Conservation (phyloP, 75 land plant species). For the Cupressus sempervirens region DNA sequence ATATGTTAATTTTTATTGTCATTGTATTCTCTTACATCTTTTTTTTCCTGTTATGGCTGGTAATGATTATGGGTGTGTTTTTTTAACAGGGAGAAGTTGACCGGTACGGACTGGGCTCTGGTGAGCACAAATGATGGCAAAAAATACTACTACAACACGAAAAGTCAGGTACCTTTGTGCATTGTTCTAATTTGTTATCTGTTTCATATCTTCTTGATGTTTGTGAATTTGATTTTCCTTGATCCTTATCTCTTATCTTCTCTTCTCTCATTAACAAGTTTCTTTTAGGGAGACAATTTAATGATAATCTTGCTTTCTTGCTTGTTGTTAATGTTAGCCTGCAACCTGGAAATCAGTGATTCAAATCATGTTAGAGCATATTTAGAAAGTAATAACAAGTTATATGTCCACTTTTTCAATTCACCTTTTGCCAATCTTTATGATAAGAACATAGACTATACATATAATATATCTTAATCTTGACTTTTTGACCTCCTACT, state of each 20-base stretch:
- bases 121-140: slow-evolving; percentile 92
- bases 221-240: not conserved
- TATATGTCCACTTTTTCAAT: not conserved
- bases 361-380: not conserved
- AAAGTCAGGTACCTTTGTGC: slow-evolving; percentile 56
- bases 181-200: not conserved
- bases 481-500: slow-evolving; percentile 3
- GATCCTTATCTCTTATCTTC: not conserved
- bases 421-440: not conserved
- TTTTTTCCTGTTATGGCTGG: not conserved
- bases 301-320: not conserved
- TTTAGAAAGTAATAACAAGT: not conserved
- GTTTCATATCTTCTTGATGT: not conserved
- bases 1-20: not conserved
- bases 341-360: not conserved
- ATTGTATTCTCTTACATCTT: not conserved
- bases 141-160: slow-evolving; percentile 86
- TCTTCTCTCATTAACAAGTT: not conserved
- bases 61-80: not conserved
- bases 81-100: slow-evolving; percentile 57
- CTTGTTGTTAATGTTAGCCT: not conserved
- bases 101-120: slow-evolving; percentile 81
- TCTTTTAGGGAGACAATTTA: not conserved
- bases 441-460: not conserved
- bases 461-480: not conserved